Conservation (phyloP, 75 land plant genomes). For the Adiantum capillusveneris region DNA sequence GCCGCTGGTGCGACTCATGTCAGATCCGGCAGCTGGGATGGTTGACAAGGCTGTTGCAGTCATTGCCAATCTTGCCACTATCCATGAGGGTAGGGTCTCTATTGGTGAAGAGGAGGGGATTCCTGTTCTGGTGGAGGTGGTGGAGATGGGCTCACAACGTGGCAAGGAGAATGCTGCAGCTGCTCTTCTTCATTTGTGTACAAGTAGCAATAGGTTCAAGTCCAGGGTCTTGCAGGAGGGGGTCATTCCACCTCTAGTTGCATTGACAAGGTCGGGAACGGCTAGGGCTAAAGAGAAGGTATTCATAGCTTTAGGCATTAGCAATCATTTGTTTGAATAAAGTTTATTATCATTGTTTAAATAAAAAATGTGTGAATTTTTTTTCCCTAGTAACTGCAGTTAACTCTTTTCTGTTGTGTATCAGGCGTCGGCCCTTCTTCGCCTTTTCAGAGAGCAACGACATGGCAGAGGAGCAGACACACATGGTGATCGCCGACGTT, state of each 20-base stretch:
- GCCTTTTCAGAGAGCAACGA: too few species aligned
- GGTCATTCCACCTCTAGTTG: slow-evolving; percentile 81
- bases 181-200: slow-evolving; percentile 50
- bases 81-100: slow-evolving; percentile 35
- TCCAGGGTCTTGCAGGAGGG: slow-evolving; percentile 79
- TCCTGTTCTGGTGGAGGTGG: slow-evolving; percentile 63
- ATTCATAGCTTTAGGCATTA: too few species aligned
- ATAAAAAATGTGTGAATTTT: too few species aligned
- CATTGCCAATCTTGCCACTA: slow-evolving; percentile 24
- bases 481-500: too few species aligned
- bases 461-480: too few species aligned
- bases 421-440: too few species aligned
- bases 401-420: background rate
- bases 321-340: too few species aligned
- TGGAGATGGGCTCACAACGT: slow-evolving; percentile 53
- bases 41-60: slow-evolving; percentile 71
- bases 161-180: slow-evolving; percentile 69
- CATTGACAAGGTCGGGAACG: slow-evolving; percentile 76
- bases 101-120: slow-evolving; percentile 72
- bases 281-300: slow-evolving; percentile 93
- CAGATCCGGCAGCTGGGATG: slow-evolving; percentile 59
- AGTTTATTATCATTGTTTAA: too few species aligned
- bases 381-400: too few species aligned
- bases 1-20: slow-evolving; percentile 60
- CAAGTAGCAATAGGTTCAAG: slow-evolving; percentile 41